phyloP scores from a whole-genome alignment of 139 green algal species.

The Tetraselmis striata region DNA sequence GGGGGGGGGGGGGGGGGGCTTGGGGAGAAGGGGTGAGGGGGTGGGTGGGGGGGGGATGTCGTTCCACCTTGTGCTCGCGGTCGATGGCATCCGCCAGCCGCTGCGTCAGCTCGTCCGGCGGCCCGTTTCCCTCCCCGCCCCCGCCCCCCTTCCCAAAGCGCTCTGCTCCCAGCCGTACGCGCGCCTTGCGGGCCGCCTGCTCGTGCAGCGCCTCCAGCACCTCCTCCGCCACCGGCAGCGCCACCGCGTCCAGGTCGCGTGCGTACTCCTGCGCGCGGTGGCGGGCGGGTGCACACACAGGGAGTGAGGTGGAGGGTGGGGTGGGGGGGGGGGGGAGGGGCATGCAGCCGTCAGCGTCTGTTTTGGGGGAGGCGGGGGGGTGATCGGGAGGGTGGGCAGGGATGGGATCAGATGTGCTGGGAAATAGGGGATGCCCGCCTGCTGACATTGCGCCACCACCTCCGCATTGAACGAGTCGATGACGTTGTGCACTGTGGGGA shows the following conservation, averaged over 20 bases:
- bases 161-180: conserved; percentile 35
- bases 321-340: too few relatives aligned
- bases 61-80: conserved; percentile 34
- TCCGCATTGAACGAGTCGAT: conserved; percentile 49
- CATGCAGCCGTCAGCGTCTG: too few relatives aligned
- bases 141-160: conserved; percentile 37
- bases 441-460: conserved; percentile 10
- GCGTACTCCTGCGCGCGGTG: background rate
- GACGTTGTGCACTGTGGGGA: conserved; percentile 35
- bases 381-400: too few relatives aligned
- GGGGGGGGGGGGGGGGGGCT: too few relatives aligned
- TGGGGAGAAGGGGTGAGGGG: too few relatives aligned
- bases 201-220: conserved; percentile 23
- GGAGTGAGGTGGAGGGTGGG: too few relatives aligned
- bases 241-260: conserved; percentile 21
- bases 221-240: conserved; percentile 43
- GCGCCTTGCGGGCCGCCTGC: conserved; percentile 8
- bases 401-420: too few relatives aligned
- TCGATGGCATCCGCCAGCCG: conserved; percentile 30
- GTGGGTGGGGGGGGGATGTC: too few relatives aligned
- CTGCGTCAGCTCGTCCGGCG: conserved; percentile 19
- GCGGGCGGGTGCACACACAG: background rate
- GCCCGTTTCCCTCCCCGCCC: conserved; percentile 3
- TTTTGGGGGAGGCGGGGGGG: too few relatives aligned
- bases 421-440: background rate